These are phyloP conservation scores for Rubroshorea leprosula DNA, from an alignment of 345 rosid genomes.

Conservation along the genomic window DNA sequence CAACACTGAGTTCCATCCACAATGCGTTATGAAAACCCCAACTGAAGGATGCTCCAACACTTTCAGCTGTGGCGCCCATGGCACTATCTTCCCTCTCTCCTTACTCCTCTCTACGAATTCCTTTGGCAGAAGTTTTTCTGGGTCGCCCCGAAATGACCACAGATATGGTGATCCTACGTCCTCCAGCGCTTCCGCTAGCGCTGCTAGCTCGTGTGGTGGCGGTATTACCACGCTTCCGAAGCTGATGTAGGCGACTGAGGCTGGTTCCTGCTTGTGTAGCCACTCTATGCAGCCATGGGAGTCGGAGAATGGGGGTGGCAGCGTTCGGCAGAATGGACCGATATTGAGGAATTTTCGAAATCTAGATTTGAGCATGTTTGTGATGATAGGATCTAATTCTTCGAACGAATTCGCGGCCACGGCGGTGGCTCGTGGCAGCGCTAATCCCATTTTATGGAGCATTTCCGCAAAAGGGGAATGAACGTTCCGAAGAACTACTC, in stretches of 20 bases:
- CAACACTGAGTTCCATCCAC: slow-evolving; percentile 55
- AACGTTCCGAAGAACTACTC: slow-evolving; percentile 5
- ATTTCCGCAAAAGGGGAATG: slow-evolving; percentile 19
- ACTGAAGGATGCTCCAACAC: slow-evolving; percentile 38
- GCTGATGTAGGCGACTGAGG: slow-evolving; percentile 53
- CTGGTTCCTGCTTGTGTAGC: slow-evolving; percentile 33
- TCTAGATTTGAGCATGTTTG: slow-evolving; percentile 23
- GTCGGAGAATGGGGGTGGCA: slow-evolving; percentile 19
- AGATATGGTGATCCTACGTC: slow-evolving; percentile 35
- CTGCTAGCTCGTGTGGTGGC: slow-evolving; percentile 44
- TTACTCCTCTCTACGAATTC: slow-evolving; percentile 28
- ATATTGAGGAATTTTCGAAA: slow-evolving; percentile 30
- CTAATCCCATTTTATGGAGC: slow-evolving; percentile 34
- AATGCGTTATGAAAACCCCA: slow-evolving; percentile 54
- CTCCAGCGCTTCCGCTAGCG: slow-evolving; percentile 43
- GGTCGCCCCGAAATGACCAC: slow-evolving; percentile 53
- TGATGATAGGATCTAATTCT: slow-evolving; percentile 29
- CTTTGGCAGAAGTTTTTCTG: slow-evolving; percentile 19
- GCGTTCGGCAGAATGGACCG: slow-evolving; percentile 33
- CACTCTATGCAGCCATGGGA: slow-evolving; percentile 45
- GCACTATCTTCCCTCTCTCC: slow-evolving; percentile 34
- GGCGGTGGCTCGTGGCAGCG: slow-evolving; percentile 33
- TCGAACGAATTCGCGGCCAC: slow-evolving; percentile 37
- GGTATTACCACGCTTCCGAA: slow-evolving; percentile 46
- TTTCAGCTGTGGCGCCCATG: slow-evolving; percentile 57